Evolutionary conservation across 1,284 basidiomycete species (phyloP).

Genomic region (Ceratobasidium sp.): DNA sequence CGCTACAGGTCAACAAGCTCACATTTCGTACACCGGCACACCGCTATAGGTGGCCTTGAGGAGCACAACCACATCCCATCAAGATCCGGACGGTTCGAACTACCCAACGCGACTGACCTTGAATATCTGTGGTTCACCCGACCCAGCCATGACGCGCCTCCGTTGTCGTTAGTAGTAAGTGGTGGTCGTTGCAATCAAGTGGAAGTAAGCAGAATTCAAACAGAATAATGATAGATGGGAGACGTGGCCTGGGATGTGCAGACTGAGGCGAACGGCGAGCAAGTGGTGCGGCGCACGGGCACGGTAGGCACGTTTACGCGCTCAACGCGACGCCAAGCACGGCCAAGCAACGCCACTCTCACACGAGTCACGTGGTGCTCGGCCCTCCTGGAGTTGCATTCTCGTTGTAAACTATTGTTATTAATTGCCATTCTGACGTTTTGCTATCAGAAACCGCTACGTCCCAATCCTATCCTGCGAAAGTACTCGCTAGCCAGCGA

Average conservation of each 20-base stretch:
- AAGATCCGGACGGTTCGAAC: not conserved
- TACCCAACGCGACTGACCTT: conserved; percentile 61
- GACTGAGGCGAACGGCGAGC: not conserved
- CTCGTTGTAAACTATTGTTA: no score
- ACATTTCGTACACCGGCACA: conserved; percentile 89
- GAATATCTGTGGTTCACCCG: conserved; percentile 74
- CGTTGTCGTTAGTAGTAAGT: not conserved
- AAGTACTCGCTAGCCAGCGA: no score
- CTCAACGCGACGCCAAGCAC: conserved; percentile 30
- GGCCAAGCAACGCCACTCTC: conserved; percentile 37
- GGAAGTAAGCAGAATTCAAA: not conserved
- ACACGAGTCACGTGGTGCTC: conserved; percentile 23
- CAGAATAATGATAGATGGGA: not conserved
- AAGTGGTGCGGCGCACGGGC: conserved; percentile 2
- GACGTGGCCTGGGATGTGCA: not conserved
- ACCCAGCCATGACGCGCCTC: conserved; percentile 31
- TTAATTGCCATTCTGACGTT: no score
- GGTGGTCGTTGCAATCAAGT: not conserved
- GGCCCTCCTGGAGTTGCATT: no score
- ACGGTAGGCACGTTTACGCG: conserved; percentile 35
- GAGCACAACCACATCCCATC: conserved; percentile 9
- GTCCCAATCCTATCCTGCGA: no score
- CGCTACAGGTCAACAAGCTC: conserved; percentile 52
- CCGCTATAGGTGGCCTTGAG: conserved; percentile 85
- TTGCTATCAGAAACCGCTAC: no score